Base-by-base conservation (phyloP, 805 yeast species). In the Candida sithepensis region DNA sequence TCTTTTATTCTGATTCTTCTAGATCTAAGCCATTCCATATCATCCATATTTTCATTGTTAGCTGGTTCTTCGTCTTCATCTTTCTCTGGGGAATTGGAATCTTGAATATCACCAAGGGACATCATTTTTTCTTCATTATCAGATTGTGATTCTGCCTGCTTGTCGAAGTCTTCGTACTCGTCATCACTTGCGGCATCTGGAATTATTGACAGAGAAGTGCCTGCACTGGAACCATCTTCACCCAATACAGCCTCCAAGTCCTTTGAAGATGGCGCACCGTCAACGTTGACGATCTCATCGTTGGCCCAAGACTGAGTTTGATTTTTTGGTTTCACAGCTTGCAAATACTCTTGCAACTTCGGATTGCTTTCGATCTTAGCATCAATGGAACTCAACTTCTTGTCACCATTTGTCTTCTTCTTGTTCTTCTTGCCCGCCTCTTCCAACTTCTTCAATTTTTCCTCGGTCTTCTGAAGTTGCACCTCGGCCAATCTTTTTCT, bases 11-110 rank as follows among this genome's bases (percentile, higher is more conserved):
- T 79, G 20, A 75, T 79, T 65, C 94, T 78, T 64, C 87, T 81
- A 56, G 76, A 78, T 59, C 82, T 81, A 50, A 91, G 75, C 98
- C 98, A 91, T 48, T 91, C 96, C 44, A 87, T 67, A 69, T 91
- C 96, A 13, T 90, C 76, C 41, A 18, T 20, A 9, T 42, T 65
- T 28, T 56, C 61, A 4, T 21, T 16, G n/a, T 41, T 37, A 4
- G 60, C 63, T 5, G 56, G 61, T 2, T 57, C 64, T 4, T 52
- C 62, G 4, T 51, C 40, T 16, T 37, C 46, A 13, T 42, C 47
- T 24, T 24, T n/a, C n/a, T n/a, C n/a, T n/a, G n/a, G n/a, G n/a
- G n/a, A n/a, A 1, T 44, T 41, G 16, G 21, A 23, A 10, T 42
- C 41, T 10, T n/a, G n/a, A 47, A 39, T 2, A 46, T 51, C 39